Percentiles rank a stretch among this genome's conserved stretches.
Conservation (phyloP, 768 basidiomycete species). For the Suillus weaverae region DNA sequence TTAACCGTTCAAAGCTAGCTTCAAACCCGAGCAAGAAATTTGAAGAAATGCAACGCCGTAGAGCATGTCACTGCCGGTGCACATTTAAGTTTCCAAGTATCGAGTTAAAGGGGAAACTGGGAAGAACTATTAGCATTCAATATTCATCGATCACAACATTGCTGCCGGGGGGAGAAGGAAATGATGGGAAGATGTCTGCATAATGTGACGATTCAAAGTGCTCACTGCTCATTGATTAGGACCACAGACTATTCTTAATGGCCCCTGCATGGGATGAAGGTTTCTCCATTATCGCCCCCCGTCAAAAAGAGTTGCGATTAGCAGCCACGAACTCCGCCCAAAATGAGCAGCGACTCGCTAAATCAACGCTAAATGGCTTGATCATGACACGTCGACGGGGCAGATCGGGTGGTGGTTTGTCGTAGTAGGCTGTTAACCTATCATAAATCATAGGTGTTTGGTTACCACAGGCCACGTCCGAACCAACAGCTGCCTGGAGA, state of each 20-base stretch:
- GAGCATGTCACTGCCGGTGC: not conserved
- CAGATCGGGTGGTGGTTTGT: too few species aligned
- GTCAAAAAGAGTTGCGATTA: not conserved
- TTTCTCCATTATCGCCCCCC: not conserved
- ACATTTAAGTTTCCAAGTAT: not conserved
- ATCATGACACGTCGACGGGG: not conserved
- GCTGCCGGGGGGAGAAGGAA: not conserved
- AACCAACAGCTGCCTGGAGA: not conserved
- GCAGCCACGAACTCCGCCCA: not conserved
- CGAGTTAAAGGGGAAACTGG: not conserved
- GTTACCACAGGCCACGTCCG: not conserved
- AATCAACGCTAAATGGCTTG: too few species aligned
- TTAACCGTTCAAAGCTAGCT: not conserved
- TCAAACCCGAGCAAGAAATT: not conserved
- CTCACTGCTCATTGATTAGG: not conserved
- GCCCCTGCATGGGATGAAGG: not conserved
- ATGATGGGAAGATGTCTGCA: not conserved
- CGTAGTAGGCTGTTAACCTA: not conserved
- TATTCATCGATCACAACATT: not conserved
- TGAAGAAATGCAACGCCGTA: not conserved
- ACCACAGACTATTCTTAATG: not conserved
- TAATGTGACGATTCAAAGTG: not conserved
- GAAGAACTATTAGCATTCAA: not conserved
- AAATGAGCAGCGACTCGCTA: not conserved
- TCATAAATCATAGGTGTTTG: too few species aligned